A percentile compares a stretch with the other conserved stretches of the same genome.
phyloP scores from a whole-genome alignment of 257 asterid species.

The Galeopsis tetrahit region DNA sequence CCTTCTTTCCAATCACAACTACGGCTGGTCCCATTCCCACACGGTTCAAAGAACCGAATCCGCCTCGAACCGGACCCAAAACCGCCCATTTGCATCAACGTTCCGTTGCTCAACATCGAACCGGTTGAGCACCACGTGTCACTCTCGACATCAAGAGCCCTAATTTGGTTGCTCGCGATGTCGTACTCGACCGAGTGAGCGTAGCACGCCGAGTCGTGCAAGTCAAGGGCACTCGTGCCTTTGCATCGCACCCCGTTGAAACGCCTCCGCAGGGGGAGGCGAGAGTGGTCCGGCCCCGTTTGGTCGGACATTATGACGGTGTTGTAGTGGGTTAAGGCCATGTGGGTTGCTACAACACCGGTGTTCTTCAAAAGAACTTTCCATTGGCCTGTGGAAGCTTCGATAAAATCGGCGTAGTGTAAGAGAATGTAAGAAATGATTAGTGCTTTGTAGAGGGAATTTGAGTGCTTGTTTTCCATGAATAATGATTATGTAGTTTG shows the following conservation, averaged over 20 bases:
- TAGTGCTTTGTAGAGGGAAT: constrained; percentile 27
- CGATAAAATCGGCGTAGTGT: background rate
- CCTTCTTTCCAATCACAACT: constrained; percentile 59
- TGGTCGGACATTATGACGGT: constrained; percentile 65
- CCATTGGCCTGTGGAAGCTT: constrained; percentile 53
- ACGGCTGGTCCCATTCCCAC: constrained; percentile 23
- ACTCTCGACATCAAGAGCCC: constrained; percentile 49
- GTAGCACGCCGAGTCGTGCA: constrained; percentile 51
- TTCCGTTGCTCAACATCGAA: constrained; percentile 59
- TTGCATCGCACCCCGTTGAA: constrained; percentile 48
- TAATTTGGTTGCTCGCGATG: constrained; percentile 41
- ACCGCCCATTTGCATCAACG: constrained; percentile 60
- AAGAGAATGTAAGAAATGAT: constrained; percentile 26
- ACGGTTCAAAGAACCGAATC: constrained; percentile 47
- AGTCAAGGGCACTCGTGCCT: constrained; percentile 8
- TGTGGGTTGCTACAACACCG: constrained; percentile 73
- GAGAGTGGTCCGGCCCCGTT: constrained; percentile 39
- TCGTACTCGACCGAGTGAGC: constrained; percentile 70
- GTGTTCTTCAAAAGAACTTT: constrained; percentile 50
- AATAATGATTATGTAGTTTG: background rate
- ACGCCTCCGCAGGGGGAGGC: constrained; percentile 43
- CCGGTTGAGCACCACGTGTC: constrained; percentile 70
- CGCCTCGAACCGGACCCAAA: constrained; percentile 44
- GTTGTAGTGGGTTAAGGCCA: constrained; percentile 63
- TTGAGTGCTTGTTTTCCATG: constrained; percentile 37